Conservation (phyloP, 1,284 basidiomycete species). For the Somion occarium region DNA sequence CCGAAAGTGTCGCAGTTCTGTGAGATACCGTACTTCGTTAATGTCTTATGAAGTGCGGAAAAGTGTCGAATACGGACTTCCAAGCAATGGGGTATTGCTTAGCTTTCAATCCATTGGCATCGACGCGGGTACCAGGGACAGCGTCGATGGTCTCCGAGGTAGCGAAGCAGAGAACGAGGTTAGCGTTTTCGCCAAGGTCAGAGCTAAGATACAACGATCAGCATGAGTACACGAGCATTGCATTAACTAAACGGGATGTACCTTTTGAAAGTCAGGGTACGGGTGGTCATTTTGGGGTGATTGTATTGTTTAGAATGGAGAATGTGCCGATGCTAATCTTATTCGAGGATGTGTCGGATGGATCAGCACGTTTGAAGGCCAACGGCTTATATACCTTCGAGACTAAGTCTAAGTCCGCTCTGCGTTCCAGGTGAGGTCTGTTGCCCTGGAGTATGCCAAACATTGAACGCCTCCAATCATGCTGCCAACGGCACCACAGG, state of each 20-base stretch:
- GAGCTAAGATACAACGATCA: neutral
- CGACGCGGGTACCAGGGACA: neutral
- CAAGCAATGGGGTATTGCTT: neutral
- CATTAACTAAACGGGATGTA: neutral
- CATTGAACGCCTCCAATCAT: too few relatives aligned
- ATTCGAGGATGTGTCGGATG: too few relatives aligned
- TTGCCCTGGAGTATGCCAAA: too few relatives aligned
- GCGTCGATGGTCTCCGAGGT: neutral
- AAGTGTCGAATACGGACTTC: slow-evolving; percentile 1
- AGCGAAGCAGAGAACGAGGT: slow-evolving; percentile 1
- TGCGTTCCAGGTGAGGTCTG: too few relatives aligned
- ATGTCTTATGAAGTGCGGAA: neutral
- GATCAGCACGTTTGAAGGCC: too few relatives aligned
- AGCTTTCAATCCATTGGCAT: neutral
- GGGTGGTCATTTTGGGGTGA: slow-evolving; percentile 1
- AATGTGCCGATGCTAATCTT: too few relatives aligned
- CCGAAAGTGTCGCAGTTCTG: neutral
- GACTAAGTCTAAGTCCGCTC: too few relatives aligned
- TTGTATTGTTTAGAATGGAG: neutral
- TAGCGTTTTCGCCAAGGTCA: slow-evolving; percentile 1
- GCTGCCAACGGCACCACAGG: too few relatives aligned
- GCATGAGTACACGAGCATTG: neutral
- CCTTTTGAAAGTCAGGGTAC: slow-evolving; percentile 1
- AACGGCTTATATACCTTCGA: too few relatives aligned
- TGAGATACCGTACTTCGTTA: neutral